Conservation (phyloP, 169 alveolate species). For the Babesia caballi region DNA sequence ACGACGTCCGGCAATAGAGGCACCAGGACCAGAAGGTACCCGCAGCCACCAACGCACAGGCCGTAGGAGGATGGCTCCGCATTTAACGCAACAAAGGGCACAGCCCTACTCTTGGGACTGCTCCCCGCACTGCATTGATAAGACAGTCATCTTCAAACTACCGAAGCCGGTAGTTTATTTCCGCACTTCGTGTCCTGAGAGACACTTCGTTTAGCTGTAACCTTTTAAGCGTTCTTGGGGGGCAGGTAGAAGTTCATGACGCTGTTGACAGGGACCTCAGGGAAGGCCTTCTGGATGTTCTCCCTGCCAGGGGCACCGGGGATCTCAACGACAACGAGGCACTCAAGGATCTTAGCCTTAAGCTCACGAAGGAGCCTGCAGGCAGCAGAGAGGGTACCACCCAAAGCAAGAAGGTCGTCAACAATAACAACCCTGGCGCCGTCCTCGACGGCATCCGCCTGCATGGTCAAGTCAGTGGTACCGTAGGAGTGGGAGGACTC, state of each 20-base stretch:
- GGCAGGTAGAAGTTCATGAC: not conserved
- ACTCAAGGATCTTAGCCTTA: not conserved
- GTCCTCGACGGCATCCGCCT: not conserved
- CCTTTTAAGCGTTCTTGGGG: too few species aligned
- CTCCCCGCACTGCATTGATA: too few species aligned
- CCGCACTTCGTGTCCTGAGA: too few species aligned
- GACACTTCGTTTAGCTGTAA: too few species aligned
- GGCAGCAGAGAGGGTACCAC: not conserved
- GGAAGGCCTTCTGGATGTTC: not conserved
- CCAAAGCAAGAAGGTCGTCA: not conserved
- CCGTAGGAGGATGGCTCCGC: too few species aligned
- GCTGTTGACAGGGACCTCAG: not conserved
- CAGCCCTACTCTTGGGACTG: too few species aligned
- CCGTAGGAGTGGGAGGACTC: not conserved
- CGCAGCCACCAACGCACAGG: too few species aligned
- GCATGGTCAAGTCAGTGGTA: not conserved
- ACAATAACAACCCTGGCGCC: conserved; percentile 2
- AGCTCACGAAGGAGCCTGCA: not conserved
- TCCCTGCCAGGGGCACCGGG: not conserved
- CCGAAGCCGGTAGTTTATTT: too few species aligned
- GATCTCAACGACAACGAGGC: not conserved
- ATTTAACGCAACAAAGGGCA: too few species aligned
- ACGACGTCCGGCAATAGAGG: too few species aligned
- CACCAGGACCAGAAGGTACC: too few species aligned
- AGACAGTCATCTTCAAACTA: too few species aligned